Conservation (phyloP, 2,329 filamentous ascomycete genomes). For the Beauveria sp. region DNA sequence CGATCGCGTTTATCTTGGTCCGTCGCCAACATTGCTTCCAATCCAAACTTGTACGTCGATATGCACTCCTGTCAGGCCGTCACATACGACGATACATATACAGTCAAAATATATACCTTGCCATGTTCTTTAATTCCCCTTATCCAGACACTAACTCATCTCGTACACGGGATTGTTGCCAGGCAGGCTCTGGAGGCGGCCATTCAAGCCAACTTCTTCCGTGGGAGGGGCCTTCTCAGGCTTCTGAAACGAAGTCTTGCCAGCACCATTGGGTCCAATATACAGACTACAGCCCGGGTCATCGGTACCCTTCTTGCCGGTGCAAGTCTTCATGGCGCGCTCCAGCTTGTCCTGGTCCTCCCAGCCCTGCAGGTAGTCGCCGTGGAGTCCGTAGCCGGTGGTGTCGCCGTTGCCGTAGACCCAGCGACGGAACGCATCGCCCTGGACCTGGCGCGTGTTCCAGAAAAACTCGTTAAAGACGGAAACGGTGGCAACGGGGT, state of each 20-base stretch:
- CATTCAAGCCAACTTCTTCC: slow-evolving; percentile 20
- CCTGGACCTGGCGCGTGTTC: slow-evolving; percentile 25
- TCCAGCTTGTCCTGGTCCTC: slow-evolving; percentile 20
- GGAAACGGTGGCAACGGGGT: slow-evolving; percentile 37
- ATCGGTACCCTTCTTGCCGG: slow-evolving; percentile 17
- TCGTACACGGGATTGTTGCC: slow-evolving; percentile 20
- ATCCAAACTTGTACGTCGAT: too few relatives aligned
- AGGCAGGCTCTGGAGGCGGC: slow-evolving; percentile 18
- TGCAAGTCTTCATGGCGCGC: slow-evolving; percentile 20
- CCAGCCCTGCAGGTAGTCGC: slow-evolving; percentile 24
- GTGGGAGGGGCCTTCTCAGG: slow-evolving; percentile 16
- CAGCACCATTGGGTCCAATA: slow-evolving; percentile 18
- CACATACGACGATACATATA: background rate
- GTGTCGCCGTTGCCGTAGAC: slow-evolving; percentile 22
- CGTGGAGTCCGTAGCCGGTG: slow-evolving; percentile 23
- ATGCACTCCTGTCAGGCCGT: too few relatives aligned
- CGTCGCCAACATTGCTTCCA: too few relatives aligned
- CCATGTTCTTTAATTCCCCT: too few relatives aligned
- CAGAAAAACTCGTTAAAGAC: slow-evolving; percentile 40
- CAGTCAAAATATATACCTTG: background rate
- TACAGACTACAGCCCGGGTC: slow-evolving; percentile 19
- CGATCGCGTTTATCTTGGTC: background rate
- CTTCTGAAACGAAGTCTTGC: slow-evolving; percentile 12
- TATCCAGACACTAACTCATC: background rate
- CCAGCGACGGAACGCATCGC: slow-evolving; percentile 19